These are phyloP conservation scores for Rhododendron henanense DNA, from an alignment of 148 eudicot species.

Conservation along the genomic window DNA sequence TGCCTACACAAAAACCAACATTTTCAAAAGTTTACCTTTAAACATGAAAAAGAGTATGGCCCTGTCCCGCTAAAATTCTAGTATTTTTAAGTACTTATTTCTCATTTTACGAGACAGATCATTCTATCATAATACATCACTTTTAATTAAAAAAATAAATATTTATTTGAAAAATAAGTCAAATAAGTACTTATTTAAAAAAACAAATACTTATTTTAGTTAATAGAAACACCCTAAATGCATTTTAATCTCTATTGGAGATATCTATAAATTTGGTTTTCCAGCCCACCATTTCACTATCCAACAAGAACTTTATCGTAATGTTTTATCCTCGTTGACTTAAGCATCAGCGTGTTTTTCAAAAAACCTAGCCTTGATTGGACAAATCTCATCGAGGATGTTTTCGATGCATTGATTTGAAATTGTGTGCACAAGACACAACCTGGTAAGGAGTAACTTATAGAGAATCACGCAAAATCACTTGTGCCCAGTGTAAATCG, in stretches of 20 bases:
- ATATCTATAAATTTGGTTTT: not conserved
- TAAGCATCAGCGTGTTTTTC: not conserved
- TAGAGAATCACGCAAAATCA: not conserved
- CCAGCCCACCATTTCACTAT: not conserved
- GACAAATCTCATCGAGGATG: not conserved
- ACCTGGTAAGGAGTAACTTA: not conserved
- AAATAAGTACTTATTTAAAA: too few relatives aligned
- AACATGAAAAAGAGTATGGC: not conserved
- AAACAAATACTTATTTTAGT: too few relatives aligned
- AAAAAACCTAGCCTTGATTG: not conserved
- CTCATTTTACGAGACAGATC: accelerated
- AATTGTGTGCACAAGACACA: too few relatives aligned
- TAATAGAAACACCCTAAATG: too few relatives aligned
- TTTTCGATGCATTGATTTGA: not conserved
- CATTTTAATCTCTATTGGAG: not conserved
- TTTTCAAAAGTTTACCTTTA: not conserved
- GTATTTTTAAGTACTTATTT: too few relatives aligned
- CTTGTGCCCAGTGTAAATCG: not conserved
- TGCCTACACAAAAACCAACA: not conserved
- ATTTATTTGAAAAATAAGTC: too few relatives aligned
- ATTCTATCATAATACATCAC: too few relatives aligned
- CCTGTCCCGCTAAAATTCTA: too few relatives aligned
- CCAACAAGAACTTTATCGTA: not conserved
- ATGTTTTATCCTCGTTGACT: not conserved
- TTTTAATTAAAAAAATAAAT: too few relatives aligned